These are phyloP conservation scores for Backusella sp. DNA, from an alignment of 192 early-diverging fungal species.

Conservation along the genomic window DNA sequence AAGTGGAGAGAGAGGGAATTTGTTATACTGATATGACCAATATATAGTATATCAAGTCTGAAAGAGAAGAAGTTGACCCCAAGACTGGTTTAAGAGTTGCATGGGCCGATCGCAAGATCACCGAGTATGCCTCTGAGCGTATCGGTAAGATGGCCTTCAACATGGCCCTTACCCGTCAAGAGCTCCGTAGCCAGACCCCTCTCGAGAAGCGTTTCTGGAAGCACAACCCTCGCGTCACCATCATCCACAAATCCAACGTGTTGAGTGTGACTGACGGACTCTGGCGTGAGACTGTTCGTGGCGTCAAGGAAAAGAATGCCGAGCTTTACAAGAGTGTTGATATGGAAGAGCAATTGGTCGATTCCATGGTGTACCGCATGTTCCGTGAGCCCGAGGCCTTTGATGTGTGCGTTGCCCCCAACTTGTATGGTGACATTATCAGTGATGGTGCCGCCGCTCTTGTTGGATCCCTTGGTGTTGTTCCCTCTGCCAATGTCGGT, in stretches of 20 bases:
- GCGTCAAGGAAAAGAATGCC: slow-evolving; percentile 64
- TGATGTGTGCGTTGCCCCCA: slow-evolving; percentile 97
- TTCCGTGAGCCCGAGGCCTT: slow-evolving; percentile 96
- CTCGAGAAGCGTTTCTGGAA: slow-evolving; percentile 64
- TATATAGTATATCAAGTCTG: slow-evolving; percentile 78
- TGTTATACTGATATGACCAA: not conserved
- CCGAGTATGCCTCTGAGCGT: slow-evolving; percentile 83
- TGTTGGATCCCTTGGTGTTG: slow-evolving; percentile 92
- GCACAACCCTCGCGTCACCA: slow-evolving; percentile 67
- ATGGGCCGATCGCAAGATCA: slow-evolving; percentile 88
- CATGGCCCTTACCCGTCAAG: slow-evolving; percentile 82
- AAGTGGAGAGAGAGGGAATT: not conserved
- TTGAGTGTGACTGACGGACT: slow-evolving; percentile 93
- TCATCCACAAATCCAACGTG: slow-evolving; percentile 98
- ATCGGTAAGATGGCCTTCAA: slow-evolving; percentile 91
- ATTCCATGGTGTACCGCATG: slow-evolving; percentile 99
- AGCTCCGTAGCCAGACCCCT: slow-evolving; percentile 58
- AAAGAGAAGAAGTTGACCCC: slow-evolving; percentile 64
- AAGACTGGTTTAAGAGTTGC: slow-evolving; percentile 67
- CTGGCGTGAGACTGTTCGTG: slow-evolving; percentile 89
- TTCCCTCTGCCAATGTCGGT: slow-evolving; percentile 95
- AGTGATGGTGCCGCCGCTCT: slow-evolving; percentile 96
- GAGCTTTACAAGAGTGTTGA: slow-evolving; percentile 60
- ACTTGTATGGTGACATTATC: slow-evolving; percentile 98
- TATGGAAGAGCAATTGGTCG: slow-evolving; percentile 96